Conservation (phyloP, 192 early-diverging fungal species). For the Anaeromyces robustus region DNA sequence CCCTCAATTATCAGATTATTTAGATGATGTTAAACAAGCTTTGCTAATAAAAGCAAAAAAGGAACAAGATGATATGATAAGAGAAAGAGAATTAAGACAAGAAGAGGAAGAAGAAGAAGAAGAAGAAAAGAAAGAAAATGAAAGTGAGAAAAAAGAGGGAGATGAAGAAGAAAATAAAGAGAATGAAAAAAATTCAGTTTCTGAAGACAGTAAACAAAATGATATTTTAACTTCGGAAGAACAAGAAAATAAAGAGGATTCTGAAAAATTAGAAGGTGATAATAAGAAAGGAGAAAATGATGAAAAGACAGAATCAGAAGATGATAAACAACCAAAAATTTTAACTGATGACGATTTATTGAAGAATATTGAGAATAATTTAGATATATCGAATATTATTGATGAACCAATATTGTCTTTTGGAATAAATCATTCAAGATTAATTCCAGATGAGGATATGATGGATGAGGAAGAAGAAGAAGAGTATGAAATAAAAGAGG, state of each 20-base stretch:
- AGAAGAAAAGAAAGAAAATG: not conserved
- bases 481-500: conserved; percentile 17
- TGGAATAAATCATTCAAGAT: not conserved
- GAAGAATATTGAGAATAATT: not conserved
- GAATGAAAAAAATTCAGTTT: too few relatives aligned
- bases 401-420: not conserved
- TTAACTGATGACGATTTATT: not conserved
- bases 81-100: not conserved
- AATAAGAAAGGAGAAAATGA: not conserved
- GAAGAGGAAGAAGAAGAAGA: not conserved
- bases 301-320: not conserved
- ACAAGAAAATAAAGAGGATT: not conserved
- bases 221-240: not conserved
- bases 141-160: not conserved
- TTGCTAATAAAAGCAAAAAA: not conserved
- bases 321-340: not conserved
- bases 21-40: not conserved
- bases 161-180: not conserved
- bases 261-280: not conserved
- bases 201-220: not conserved
- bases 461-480: not conserved
- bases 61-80: not conserved
- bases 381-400: not conserved
- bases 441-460: not conserved
- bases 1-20: not conserved